These are phyloP conservation scores for Didymella exigua DNA, from an alignment of 2,329 filamentous ascomycete genomes.

Conservation along the genomic window DNA sequence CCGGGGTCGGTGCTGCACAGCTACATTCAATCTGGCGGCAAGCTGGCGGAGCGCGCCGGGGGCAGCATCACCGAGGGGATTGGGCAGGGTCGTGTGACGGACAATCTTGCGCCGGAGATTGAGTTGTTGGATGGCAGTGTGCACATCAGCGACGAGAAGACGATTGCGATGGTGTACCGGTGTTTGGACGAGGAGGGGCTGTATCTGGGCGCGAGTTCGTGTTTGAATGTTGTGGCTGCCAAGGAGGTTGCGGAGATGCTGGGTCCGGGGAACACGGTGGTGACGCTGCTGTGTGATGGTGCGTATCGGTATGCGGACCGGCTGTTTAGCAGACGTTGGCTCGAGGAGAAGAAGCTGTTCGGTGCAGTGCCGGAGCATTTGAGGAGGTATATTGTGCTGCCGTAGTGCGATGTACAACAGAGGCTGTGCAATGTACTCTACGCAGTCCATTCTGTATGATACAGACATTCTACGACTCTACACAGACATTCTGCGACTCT, in stretches of 20 bases:
- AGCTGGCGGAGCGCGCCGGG: conserved; percentile 78
- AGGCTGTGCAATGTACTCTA: too few species aligned
- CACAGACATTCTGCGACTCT: too few species aligned
- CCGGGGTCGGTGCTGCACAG: conserved; percentile 92
- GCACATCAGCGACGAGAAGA: conserved; percentile 88
- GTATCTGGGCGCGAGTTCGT: conserved; percentile 92
- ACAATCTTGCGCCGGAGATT: conserved; percentile 87
- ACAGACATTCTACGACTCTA: too few species aligned
- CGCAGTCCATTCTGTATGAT: too few species aligned
- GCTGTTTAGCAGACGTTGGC: conserved; percentile 89
- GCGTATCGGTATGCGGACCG: conserved; percentile 97
- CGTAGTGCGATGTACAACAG: conserved; percentile 60
- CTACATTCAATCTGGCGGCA: conserved; percentile 85
- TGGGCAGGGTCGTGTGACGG: conserved; percentile 93
- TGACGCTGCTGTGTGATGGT: conserved; percentile 92
- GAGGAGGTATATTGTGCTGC: conserved; percentile 92
- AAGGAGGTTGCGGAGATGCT: conserved; percentile 92
- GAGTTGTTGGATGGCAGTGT: conserved; percentile 83
- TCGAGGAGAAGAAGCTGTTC: conserved; percentile 82
- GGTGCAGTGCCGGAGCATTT: conserved; percentile 81
- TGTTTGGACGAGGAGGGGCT: conserved; percentile 95
- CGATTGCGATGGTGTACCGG: conserved; percentile 95
- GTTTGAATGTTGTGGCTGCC: conserved; percentile 92
- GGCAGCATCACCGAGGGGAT: conserved; percentile 97
- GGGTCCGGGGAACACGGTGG: conserved; percentile 86